A percentile compares a stretch with the other conserved stretches of the same genome.
phyloP scores from a whole-genome alignment of 2,329 filamentous ascomycete genomes.

The Trichophyton schoenleinii region DNA sequence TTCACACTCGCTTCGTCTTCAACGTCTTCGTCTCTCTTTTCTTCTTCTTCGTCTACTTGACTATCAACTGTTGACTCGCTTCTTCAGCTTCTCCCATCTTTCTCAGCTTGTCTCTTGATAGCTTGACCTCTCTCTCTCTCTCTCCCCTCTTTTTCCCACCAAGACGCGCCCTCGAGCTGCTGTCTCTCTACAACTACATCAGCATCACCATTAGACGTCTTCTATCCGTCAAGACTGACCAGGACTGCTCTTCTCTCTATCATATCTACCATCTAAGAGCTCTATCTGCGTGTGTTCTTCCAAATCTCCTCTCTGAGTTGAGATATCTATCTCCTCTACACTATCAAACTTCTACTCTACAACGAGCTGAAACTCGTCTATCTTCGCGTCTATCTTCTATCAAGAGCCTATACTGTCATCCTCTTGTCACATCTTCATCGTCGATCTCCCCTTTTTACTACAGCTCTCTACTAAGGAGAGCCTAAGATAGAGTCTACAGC shows the following conservation, averaged over 20 bases:
- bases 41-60: not conserved
- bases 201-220: not conserved
- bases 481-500: not conserved
- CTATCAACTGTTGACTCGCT: not conserved
- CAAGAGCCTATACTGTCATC: conserved; percentile 18
- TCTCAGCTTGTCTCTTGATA: not conserved
- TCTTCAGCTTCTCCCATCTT: not conserved
- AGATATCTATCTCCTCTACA: not conserved
- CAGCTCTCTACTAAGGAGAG: not conserved
- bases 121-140: not conserved
- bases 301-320: not conserved
- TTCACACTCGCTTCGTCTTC: not conserved
- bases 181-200: not conserved
- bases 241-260: not conserved
- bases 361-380: conserved; percentile 1
- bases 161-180: not conserved
- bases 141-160: not conserved
- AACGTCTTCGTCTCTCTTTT: not conserved
- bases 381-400: conserved; percentile 15
- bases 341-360: not conserved
- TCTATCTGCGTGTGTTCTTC: not conserved
- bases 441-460: conserved; percentile 8
- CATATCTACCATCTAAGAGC: not conserved
- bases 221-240: not conserved
- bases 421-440: conserved; percentile 14